Evolutionary conservation across 768 basidiomycete species (phyloP), one percentile per base, ranked within the genome.

Genomic region (Lyophyllum shimeji): DNA sequence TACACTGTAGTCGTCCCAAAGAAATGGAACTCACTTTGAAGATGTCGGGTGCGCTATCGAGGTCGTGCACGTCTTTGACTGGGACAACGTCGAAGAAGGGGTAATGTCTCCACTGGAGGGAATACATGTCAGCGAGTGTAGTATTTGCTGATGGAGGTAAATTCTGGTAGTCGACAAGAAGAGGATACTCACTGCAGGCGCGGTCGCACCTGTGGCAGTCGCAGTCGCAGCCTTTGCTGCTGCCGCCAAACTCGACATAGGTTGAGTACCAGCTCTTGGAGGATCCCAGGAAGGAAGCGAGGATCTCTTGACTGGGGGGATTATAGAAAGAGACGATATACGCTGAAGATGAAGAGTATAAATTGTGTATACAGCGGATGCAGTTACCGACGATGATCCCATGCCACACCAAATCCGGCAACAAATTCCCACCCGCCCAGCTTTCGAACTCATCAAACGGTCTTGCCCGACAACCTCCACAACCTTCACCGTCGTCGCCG

Each of bases 31-130:
- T 40, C 62, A 89, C 91, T 69, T 87, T 87, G 80, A 96, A 85
- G 21, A 93, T 79, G 52, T 91, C 87, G 0, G 93, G 93, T 0
- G 86, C 71, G 55, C 81, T 83, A 1, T 83, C 80, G 13, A 91
- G 75, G 66, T 96, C 90, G 63, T 95, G 84, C 2, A 79, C 75
- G 63, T 93, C 93, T 68, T 86, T 92, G 59, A 95, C 85, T 11
- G 84, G 81, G 3, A 83, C 79, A 12, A 80, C 76, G 60, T 94
- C 86, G 66, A 97, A 98, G 83, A 97, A 97, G 2, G 85, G 78
- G 74, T 96, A 96, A 66, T 94, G 90, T 48, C 89, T 82, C 85
- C 89, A 93, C 91, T 95, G 53, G 29, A 33, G 29, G 25, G 1
- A 21, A n/a, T 9, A 9, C 7, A 0, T 1, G 21, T 37, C 29